phyloP scores from a whole-genome alignment of 2,329 filamentous ascomycete species.

The Aspergillus oerlinghausenensis region DNA sequence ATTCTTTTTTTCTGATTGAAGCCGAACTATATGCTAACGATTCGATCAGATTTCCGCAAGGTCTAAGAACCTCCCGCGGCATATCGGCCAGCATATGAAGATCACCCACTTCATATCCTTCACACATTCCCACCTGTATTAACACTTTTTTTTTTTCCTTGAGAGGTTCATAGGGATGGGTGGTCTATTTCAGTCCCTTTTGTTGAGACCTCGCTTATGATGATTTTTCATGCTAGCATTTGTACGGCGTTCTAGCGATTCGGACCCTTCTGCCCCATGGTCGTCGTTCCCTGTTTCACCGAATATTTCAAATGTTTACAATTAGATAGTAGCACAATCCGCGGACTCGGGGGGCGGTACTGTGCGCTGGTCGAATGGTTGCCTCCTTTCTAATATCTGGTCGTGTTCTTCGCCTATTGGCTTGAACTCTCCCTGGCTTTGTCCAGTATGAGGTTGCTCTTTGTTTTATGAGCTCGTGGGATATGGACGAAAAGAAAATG shows the following conservation, averaged over 20 bases:
- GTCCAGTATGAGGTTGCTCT: not conserved
- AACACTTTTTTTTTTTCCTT: slow-evolving; percentile 20
- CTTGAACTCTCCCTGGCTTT: not conserved
- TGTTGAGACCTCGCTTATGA: slow-evolving; percentile 23
- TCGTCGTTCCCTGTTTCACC: slow-evolving; percentile 11
- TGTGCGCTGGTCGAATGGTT: slow-evolving; percentile 41
- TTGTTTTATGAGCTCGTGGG: not conserved
- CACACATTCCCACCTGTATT: slow-evolving; percentile 24
- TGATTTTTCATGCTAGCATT: slow-evolving; percentile 40
- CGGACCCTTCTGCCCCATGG: slow-evolving; percentile 13
- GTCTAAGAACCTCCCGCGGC: slow-evolving; percentile 38
- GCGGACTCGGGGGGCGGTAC: slow-evolving; percentile 36
- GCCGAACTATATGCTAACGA: slow-evolving; percentile 20
- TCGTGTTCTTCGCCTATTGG: slow-evolving; percentile 20
- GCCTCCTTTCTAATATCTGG: slow-evolving; percentile 32
- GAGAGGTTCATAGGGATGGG: slow-evolving; percentile 13
- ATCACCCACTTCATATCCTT: slow-evolving; percentile 13
- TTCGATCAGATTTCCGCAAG: slow-evolving; percentile 57
- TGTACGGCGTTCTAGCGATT: slow-evolving; percentile 44
- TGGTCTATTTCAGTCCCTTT: slow-evolving; percentile 9
- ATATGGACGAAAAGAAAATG: not conserved
- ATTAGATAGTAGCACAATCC: slow-evolving; percentile 38
- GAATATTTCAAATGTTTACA: slow-evolving; percentile 24
- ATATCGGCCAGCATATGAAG: slow-evolving; percentile 11
- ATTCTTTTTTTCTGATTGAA: not conserved